These are phyloP conservation scores for Mytilinidion resinicola DNA, from an alignment of 495 filamentous ascomycete genomes.

Conservation along the genomic window DNA sequence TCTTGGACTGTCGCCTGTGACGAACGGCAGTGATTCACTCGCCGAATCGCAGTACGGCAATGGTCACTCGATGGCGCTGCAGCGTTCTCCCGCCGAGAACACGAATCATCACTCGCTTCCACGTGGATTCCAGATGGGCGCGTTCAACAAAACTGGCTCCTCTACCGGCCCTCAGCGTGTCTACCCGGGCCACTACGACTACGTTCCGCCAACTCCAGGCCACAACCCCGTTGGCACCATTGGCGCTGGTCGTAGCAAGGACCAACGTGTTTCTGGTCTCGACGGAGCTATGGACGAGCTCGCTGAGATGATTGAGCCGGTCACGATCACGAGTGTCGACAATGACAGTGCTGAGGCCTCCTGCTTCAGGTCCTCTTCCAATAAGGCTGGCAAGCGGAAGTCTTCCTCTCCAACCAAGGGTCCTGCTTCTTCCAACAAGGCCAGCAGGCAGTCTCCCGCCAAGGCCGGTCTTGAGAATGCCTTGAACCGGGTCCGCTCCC, in stretches of 20 bases:
- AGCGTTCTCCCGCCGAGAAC: no score
- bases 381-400: background rate
- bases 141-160: background rate
- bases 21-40: no score
- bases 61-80: no score
- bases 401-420: conserved; percentile 9
- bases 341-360: conserved; percentile 5
- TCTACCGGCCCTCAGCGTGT: conserved; percentile 10
- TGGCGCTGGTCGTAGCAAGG: background rate
- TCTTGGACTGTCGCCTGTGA: no score
- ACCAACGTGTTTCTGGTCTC: conserved; percentile 4
- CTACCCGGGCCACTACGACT: conserved; percentile 11
- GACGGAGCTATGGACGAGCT: conserved; percentile 27
- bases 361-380: conserved; percentile 15
- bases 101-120: no score
- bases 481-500: conserved; percentile 27
- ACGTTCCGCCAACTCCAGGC: background rate
- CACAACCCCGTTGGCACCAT: background rate
- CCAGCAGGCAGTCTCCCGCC: conserved; percentile 27
- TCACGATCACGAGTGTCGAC: background rate
- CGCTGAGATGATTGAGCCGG: background rate
- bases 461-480: conserved; percentile 33
- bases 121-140: conserved; percentile 7
- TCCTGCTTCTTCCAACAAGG: conserved; percentile 17
- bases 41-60: no score